Conservation (phyloP, 306 rosid genomes). For the Dryas alaskensis region DNA sequence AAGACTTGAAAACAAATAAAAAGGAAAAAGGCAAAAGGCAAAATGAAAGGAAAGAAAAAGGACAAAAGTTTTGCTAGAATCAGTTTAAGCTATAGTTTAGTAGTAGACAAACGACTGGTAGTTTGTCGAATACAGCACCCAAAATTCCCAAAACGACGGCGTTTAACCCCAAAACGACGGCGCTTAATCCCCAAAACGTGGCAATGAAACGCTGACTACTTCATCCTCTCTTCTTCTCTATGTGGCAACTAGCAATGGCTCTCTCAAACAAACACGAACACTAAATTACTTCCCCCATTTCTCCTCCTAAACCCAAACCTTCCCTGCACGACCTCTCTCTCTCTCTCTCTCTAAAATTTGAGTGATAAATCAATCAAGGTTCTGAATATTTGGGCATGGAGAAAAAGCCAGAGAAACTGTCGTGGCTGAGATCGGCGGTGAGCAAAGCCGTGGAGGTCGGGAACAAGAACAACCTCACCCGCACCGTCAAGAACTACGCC, state of each 20-base stretch:
- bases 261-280: constrained; percentile 11
- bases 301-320: constrained; percentile 13
- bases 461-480: constrained; percentile 88
- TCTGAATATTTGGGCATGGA: neutral
- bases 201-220: constrained; percentile 9
- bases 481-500: constrained; percentile 91
- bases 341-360: neutral
- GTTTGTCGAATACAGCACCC: neutral
- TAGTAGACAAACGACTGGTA: neutral
- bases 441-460: constrained; percentile 95
- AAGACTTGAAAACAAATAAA: too few species aligned
- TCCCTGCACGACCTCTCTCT: neutral
- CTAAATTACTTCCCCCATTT: constrained; percentile 2
- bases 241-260: constrained; percentile 17
- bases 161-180: constrained; percentile 1
- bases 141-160: neutral
- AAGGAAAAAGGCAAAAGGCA: too few species aligned
- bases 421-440: constrained; percentile 95
- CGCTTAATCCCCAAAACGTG: neutral
- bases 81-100: too few species aligned
- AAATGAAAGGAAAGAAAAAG: neutral
- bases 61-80: neutral
- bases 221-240: neutral
- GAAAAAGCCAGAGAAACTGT: constrained; percentile 36
- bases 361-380: neutral